These are phyloP conservation scores for Phytophthora pisi DNA, from an alignment of 352 stramenopile species.

Conservation along the genomic window DNA sequence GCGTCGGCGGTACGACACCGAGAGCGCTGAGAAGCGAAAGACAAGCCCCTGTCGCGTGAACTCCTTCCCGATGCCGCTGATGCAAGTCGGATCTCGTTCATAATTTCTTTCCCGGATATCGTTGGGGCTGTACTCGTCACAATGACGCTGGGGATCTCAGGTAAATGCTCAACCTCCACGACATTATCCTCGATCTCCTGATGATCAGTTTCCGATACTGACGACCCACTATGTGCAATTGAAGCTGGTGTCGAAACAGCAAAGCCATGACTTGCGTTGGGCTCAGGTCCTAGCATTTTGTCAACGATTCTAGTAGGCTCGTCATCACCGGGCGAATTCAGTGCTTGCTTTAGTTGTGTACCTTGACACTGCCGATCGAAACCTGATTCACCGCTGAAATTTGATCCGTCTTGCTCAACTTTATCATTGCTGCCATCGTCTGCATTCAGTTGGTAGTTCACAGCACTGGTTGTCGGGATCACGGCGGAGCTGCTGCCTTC, in stretches of 20 bases:
- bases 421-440: not conserved
- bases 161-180: conserved; percentile 18
- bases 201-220: not conserved
- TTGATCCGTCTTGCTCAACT: not conserved
- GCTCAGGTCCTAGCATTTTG: not conserved
- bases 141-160: conserved; percentile 25
- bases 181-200: not conserved
- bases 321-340: not conserved
- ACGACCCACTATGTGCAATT: not conserved
- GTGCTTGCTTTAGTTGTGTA: not conserved
- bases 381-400: not conserved
- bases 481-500: not conserved
- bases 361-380: not conserved
- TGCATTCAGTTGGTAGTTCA: not conserved
- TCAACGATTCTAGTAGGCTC: not conserved
- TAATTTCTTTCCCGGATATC: not conserved
- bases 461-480: not conserved
- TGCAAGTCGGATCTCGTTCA: not conserved
- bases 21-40: conserved; percentile 4
- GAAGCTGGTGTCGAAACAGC: not conserved
- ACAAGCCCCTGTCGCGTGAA: conserved; percentile 3
- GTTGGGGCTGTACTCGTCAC: conserved; percentile 2
- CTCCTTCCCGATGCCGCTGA: conserved; percentile 1
- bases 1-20: conserved; percentile 16
- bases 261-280: not conserved